These are phyloP conservation scores for Mercurialis annua DNA, from an alignment of 345 rosid species.

Conservation along the genomic window DNA sequence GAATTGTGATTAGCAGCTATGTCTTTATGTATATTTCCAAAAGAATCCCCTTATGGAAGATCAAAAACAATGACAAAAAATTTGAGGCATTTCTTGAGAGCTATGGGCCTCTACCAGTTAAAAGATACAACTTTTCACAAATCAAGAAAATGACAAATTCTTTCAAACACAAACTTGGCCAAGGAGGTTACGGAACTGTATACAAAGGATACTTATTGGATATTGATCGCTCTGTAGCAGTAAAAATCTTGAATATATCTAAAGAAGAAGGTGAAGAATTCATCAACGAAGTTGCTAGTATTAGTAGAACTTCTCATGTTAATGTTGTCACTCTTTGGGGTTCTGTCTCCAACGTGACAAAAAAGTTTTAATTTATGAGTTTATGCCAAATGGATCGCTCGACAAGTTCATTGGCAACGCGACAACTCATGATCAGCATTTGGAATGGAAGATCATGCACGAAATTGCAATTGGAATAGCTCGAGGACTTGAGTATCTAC, in stretches of 20 bases:
- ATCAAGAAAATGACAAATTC: too few species aligned
- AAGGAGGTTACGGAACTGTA: too few species aligned
- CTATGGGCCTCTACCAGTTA: too few species aligned
- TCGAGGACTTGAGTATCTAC: conserved; percentile 10
- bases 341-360: background rate
- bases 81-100: too few species aligned
- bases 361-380: conserved; percentile 6
- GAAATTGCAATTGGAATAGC: conserved; percentile 7
- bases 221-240: conserved; percentile 1
- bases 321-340: conserved; percentile 10
- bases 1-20: too few species aligned
- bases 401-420: background rate
- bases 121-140: too few species aligned
- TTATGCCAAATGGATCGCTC: conserved; percentile 12
- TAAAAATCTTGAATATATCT: background rate
- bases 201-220: too few species aligned
- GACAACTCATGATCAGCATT: background rate
- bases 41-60: too few species aligned
- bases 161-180: too few species aligned
- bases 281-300: too few species aligned
- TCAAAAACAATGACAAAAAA: too few species aligned
- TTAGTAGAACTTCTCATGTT: conserved; percentile 19
- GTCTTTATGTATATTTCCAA: too few species aligned
- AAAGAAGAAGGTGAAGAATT: background rate
- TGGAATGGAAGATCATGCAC: conserved; percentile 5